Conservation (phyloP, 495 filamentous ascomycete genomes). For the Physcia stellaris region DNA sequence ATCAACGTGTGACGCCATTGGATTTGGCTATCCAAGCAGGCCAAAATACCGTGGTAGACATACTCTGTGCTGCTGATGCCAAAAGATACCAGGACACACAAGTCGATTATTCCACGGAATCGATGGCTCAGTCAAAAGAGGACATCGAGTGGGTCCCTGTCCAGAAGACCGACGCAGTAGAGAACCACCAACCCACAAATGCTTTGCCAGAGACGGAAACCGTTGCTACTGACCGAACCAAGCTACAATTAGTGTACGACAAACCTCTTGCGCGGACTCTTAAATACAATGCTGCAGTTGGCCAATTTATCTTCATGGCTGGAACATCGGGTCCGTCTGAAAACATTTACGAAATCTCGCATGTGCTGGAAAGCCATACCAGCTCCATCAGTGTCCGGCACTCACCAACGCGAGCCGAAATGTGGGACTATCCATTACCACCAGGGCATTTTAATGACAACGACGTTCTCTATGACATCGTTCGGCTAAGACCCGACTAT, state of each 20-base stretch:
- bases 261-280: conserved; percentile 3
- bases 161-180: background rate
- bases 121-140: background rate
- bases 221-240: conserved; percentile 2
- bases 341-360: too few species aligned
- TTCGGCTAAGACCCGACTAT: conserved; percentile 2
- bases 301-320: conserved; percentile 8
- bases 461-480: conserved; percentile 1
- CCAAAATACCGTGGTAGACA: background rate
- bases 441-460: background rate
- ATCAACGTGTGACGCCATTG: conserved; percentile 3
- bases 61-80: background rate
- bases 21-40: conserved; percentile 1
- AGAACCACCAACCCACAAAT: conserved; percentile 1
- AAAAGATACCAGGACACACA: background rate
- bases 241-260: conserved; percentile 1
- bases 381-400: too few species aligned
- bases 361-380: too few species aligned
- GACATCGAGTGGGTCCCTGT: background rate
- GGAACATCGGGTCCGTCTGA: conserved; percentile 2
- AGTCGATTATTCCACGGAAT: background rate
- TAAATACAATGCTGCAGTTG: conserved; percentile 3
- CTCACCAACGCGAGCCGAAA: too few species aligned
- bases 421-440: conserved; percentile 3
- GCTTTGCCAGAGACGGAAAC: too few species aligned